Conservation (phyloP, 306 rosid genomes). For the Rosa rugosa region DNA sequence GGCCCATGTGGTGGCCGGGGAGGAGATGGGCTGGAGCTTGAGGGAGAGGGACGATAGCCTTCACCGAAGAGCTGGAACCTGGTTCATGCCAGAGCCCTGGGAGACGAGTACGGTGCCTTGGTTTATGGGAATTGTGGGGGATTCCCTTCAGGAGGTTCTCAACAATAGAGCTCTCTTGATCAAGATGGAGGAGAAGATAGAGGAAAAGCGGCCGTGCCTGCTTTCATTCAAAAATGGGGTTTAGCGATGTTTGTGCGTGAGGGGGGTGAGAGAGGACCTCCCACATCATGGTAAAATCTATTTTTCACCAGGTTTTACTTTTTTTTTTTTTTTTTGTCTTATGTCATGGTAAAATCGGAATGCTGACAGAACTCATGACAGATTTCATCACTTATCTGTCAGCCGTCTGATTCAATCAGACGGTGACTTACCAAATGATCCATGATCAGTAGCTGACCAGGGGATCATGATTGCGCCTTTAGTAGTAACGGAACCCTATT, state of each 20-base stretch:
- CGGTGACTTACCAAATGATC: too few species aligned
- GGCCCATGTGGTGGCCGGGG: conserved; percentile 48
- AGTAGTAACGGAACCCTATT: too few species aligned
- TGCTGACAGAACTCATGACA: too few species aligned
- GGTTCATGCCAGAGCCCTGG: conserved; percentile 16
- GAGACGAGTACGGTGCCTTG: conserved; percentile 63
- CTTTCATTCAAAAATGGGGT: background rate
- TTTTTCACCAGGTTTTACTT: too few species aligned
- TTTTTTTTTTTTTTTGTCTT: too few species aligned
- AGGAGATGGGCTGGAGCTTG: conserved; percentile 49
- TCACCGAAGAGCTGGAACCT: conserved; percentile 43
- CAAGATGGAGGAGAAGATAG: background rate
- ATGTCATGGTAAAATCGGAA: too few species aligned
- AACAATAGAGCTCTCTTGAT: conserved; percentile 40
- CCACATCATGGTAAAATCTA: too few species aligned
- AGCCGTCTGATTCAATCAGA: too few species aligned
- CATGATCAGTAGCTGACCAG: too few species aligned
- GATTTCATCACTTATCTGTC: too few species aligned
- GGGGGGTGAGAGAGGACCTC: too few species aligned
- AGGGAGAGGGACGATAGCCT: conserved; percentile 70
- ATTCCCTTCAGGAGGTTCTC: conserved; percentile 38
- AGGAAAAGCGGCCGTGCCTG: background rate
- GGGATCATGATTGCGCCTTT: too few species aligned
- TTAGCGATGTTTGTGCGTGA: background rate
- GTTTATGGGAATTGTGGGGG: conserved; percentile 20